Conservation (phyloP, 495 filamentous ascomycete species). For the Aspergillus conjunctus region DNA sequence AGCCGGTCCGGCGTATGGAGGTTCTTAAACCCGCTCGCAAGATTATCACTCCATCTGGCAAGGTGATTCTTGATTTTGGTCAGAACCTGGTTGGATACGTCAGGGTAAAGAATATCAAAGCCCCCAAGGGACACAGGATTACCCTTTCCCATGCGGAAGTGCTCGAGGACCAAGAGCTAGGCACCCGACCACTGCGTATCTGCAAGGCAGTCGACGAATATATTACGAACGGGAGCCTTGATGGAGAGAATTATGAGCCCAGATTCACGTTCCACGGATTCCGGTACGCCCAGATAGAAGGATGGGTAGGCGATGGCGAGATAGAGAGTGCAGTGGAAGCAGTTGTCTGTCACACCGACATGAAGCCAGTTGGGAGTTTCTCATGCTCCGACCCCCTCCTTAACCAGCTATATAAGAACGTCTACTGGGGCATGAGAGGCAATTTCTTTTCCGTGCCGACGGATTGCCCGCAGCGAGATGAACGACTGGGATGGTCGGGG, state of each 20-base stretch:
- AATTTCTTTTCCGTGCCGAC: conserved; percentile 59
- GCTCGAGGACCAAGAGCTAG: conserved; percentile 5
- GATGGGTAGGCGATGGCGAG: conserved; percentile 33
- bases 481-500: conserved; percentile 60
- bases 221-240: background rate
- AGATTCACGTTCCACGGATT: conserved; percentile 56
- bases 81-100: conserved; percentile 13
- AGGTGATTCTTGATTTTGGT: conserved; percentile 9
- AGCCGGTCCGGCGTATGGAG: conserved; percentile 7
- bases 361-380: conserved; percentile 28
- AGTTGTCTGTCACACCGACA: conserved; percentile 33
- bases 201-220: conserved; percentile 9
- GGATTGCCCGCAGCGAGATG: conserved; percentile 59
- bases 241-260: background rate
- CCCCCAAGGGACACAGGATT: conserved; percentile 1
- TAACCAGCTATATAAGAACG: conserved; percentile 53
- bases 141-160: conserved; percentile 10
- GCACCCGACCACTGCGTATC: conserved; percentile 2
- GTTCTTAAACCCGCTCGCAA: background rate
- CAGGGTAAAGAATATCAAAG: background rate
- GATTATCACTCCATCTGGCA: background rate
- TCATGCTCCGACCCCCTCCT: conserved; percentile 49
- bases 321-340: conserved; percentile 38
- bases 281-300: conserved; percentile 55
- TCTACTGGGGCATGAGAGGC: conserved; percentile 55